Base-by-base conservation (phyloP, 441 rosid genomes). In the Lepidium campestre region DNA sequence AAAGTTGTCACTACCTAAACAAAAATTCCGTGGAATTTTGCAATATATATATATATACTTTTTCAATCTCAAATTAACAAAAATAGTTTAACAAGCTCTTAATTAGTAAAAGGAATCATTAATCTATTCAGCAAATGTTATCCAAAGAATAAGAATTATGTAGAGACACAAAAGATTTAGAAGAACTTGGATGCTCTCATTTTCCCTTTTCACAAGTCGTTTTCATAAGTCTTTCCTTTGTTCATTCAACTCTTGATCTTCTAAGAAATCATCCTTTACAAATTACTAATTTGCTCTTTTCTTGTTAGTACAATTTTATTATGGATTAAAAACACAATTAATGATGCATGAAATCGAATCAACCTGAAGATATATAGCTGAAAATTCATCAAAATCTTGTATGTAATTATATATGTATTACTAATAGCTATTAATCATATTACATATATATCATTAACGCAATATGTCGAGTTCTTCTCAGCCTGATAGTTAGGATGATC, bases 1-100 rank as follows among this genome's bases (percentile, higher is more conserved):
- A 60, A 67, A 37, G 58, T 61, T 59, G 32, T 58, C 65, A 56
- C 71, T 49, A 65, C 25, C 57, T 27, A 50, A 50, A 72, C 10
- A 32, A 58, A 17, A 54, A 17, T 58, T 65, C 23, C 39, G 7
- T 12, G 37, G 17, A 22, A 69, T 32, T 14, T 31, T 50, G 32
- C 18, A 32, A 23, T 20, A 41, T n/a, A 15, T 31, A 56, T 4
- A 20, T 22, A 29, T 29, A 29, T 29, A 23, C 2, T 10, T 39
- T 62, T 47, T 57, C 22, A 34, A 15, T 41, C 34, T 58, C 7
- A 65, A 42, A 20, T n/a, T 41, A 29, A 39, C 18, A 57, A 65
- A 71, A 64, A 65, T 64, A 56, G 42, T 23, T 65, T 2, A 10
- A 44, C 40, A 35, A 49, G 8, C 55, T 17, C 62, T 31, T 49